Base-by-base conservation (phyloP, 2,329 filamentous ascomycete species). In the Hirsutella thompsonii region DNA sequence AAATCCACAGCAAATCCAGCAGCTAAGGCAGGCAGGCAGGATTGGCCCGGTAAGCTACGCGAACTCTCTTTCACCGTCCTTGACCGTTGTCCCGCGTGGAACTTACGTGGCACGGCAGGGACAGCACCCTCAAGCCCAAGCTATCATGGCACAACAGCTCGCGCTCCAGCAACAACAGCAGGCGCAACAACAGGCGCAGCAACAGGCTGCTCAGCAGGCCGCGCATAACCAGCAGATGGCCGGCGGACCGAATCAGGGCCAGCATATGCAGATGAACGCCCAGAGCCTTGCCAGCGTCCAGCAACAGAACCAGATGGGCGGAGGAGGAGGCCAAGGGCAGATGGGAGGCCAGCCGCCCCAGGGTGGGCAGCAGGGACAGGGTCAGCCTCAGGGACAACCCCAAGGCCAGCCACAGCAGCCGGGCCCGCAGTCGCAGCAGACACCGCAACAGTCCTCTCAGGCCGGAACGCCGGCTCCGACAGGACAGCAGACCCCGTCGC, bases 1-100 rank as follows among this genome's bases (percentile, higher is more conserved):
- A 54, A 72, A 59, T 37, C 60, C 59, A 19, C 69, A 72, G 44
- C 73, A 76, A 50, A 57, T 73, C 28, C 62, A 69, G 36, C 68
- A 70, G 36, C 65, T 76, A 50, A 61, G 72, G 46, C 60, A 61
- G 40, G 48, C 50, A 37, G 58, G 65, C 44, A 59, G 51, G 33
- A 39, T 67, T 36, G 57, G 59, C 39, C 64, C 66, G 41, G 67
- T 72, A 47, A 60, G 63, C 16, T n/a, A 11, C 29, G 4, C 16
- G 29, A 11, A 5, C 13, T n/a, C 10, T n/a, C 16, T 29, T n/a
- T 36, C 19, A n/a, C 19, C 51, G 29, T 29, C 29, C 16, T 14
- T 34, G n/a, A 9, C 14, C 16, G 5, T 10, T 20, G 20, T 20
- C 8, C 13, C 2, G 26, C 26, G 6, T 21, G 5, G 1, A 4